Percentiles rank a stretch among this genome's conserved stretches.
These are phyloP conservation scores for Verticillium tricorpus DNA, from an alignment of 2,329 filamentous ascomycete genomes.

Conservation along the genomic window DNA sequence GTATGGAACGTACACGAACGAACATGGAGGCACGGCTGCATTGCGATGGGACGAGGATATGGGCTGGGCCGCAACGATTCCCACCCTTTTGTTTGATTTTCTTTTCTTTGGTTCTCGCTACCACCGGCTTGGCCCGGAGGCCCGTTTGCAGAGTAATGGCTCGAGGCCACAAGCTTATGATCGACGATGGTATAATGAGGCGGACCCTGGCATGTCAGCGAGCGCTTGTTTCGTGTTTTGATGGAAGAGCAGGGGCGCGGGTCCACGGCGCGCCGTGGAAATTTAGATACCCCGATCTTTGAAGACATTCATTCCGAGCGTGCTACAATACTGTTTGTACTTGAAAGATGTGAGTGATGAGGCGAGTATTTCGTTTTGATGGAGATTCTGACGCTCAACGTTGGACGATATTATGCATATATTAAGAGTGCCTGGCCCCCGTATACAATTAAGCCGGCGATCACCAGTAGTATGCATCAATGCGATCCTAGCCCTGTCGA, in stretches of 20 bases:
- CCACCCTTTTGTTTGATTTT: not conserved
- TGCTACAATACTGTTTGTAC: not conserved
- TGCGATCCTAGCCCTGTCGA: not conserved
- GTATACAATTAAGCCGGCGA: not conserved
- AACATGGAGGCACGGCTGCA: not conserved
- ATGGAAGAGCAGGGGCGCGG: not conserved
- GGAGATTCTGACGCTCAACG: not conserved
- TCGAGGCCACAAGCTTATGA: not conserved
- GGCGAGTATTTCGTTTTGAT: not conserved
- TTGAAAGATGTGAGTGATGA: not conserved
- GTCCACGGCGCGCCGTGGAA: not conserved
- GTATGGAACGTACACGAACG: not conserved
- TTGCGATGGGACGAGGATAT: not conserved
- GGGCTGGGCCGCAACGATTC: not conserved
- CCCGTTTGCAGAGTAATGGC: not conserved
- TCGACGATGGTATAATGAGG: not conserved
- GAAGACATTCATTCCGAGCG: not conserved
- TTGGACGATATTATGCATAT: not conserved
- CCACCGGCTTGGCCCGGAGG: not conserved
- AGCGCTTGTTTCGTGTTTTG: not conserved
- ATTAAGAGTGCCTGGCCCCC: not conserved
- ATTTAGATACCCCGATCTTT: not conserved
- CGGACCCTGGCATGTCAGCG: not conserved
- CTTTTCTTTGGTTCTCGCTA: not conserved
- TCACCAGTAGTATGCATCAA: not conserved